Evolutionary conservation across 2,329 filamentous ascomycete species (phyloP).

Genomic region (Phialemonium atrogriseum): DNA sequence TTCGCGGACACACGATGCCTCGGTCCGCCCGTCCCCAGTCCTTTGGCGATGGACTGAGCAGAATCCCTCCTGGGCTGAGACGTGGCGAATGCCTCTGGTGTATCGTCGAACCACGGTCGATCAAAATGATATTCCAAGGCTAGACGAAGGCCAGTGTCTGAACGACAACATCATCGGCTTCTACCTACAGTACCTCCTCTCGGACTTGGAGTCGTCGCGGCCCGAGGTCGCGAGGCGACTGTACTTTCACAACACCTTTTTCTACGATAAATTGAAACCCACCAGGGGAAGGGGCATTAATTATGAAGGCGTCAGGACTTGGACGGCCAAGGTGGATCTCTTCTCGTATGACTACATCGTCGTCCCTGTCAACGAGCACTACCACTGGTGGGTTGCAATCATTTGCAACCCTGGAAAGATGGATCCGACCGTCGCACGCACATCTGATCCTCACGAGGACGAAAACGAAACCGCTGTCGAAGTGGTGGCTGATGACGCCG

Average conservation of each 20-base stretch:
- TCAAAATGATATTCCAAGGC: slow-evolving; percentile 61
- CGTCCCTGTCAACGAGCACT: slow-evolving; percentile 80
- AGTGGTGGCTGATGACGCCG: not conserved
- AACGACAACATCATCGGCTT: slow-evolving; percentile 93
- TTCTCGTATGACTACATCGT: slow-evolving; percentile 83
- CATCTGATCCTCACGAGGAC: not conserved
- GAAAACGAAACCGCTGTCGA: not conserved
- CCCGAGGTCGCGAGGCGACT: slow-evolving; percentile 55
- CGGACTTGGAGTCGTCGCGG: slow-evolving; percentile 44
- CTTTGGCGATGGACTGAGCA: slow-evolving; percentile 38
- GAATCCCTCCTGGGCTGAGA: slow-evolving; percentile 41
- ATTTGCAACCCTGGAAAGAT: slow-evolving; percentile 79
- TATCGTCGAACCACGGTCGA: slow-evolving; percentile 62
- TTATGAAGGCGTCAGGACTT: slow-evolving; percentile 75
- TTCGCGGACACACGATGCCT: no score
- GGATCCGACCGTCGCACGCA: slow-evolving; percentile 18
- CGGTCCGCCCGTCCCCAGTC: no score
- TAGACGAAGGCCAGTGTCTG: slow-evolving; percentile 78
- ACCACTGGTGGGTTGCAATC: slow-evolving; percentile 92
- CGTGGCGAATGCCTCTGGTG: slow-evolving; percentile 51
- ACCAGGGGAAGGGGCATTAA: slow-evolving; percentile 56
- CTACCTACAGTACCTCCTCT: slow-evolving; percentile 69
- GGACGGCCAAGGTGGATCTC: slow-evolving; percentile 81
- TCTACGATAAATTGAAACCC: slow-evolving; percentile 70
- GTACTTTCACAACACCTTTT: slow-evolving; percentile 90